Evolutionary conservation across 169 alveolate genomes (phyloP).

Genomic region (Babesia divergens): DNA sequence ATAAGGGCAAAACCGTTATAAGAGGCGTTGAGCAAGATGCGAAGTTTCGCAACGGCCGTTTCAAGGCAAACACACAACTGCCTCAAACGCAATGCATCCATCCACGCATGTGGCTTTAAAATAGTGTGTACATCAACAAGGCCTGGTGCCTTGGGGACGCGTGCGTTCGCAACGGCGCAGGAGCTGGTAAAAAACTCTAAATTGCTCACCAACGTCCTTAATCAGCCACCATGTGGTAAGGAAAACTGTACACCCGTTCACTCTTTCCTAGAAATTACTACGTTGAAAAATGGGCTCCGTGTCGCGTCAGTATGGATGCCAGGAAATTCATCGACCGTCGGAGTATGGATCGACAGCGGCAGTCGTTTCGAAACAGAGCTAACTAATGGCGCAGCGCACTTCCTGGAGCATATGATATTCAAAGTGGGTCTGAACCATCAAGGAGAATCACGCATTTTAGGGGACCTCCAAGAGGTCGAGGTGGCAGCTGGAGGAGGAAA

Average conservation of each 20-base stretch:
- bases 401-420: conserved; percentile 94
- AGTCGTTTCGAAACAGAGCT: conserved; percentile 88
- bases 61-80: conserved; percentile 21
- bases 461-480: conserved; percentile 91
- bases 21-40: conserved; percentile 34
- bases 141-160: not conserved
- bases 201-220: conserved; percentile 19
- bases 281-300: conserved; percentile 83
- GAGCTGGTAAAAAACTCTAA: conserved; percentile 50
- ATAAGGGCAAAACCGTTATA: not conserved
- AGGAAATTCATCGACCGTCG: conserved; percentile 84
- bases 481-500: conserved; percentile 89
- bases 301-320: conserved; percentile 85
- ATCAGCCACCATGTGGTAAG: conserved; percentile 65
- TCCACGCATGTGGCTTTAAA: not conserved
- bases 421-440: conserved; percentile 68
- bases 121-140: not conserved
- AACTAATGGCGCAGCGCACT: conserved; percentile 95
- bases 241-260: not conserved
- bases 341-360: conserved; percentile 94
- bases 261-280: conserved; percentile 53
- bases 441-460: conserved; percentile 27
- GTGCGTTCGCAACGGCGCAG: conserved; percentile 26
- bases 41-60: conserved; percentile 18
- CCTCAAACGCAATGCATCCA: not conserved